A percentile compares a stretch with the other conserved stretches of the same genome.
Conservation (phyloP, 1,284 basidiomycete species). For the Ustilago xerochloae region DNA sequence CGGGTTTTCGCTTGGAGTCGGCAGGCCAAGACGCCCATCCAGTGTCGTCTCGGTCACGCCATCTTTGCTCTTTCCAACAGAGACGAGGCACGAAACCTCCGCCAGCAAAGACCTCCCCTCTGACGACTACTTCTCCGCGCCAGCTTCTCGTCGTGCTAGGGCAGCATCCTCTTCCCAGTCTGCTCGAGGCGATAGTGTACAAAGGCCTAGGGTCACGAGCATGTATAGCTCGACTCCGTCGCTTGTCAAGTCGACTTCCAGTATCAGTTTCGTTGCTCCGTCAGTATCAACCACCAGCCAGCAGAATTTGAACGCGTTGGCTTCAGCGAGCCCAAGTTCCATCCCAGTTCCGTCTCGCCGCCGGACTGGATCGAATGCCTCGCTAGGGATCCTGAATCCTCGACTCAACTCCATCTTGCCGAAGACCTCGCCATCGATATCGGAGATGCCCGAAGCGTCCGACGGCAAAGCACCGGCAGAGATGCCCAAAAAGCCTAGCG, state of each 20-base stretch:
- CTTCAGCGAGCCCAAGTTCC: background rate
- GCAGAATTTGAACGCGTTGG: constrained; percentile 14
- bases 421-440: constrained; percentile 29
- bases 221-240: constrained; percentile 20
- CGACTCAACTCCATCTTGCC: constrained; percentile 13
- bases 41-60: constrained; percentile 41
- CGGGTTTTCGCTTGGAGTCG: constrained; percentile 11
- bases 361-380: constrained; percentile 29
- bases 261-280: constrained; percentile 4
- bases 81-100: background rate
- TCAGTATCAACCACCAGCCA: constrained; percentile 17
- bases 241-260: constrained; percentile 13
- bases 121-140: constrained; percentile 5
- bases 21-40: constrained; percentile 28
- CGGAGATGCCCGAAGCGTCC: constrained; percentile 16
- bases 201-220: constrained; percentile 24
- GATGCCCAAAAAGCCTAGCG: background rate
- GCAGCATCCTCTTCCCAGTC: constrained; percentile 5
- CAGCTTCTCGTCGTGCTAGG: background rate
- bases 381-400: constrained; percentile 15
- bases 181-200: background rate
- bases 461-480: background rate
- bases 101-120: background rate
- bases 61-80: constrained; percentile 28
- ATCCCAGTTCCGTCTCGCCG: constrained; percentile 2